Evolutionary conservation across 2,329 filamentous ascomycete genomes (phyloP), one percentile per base, ranked within the genome.

Genomic region (Scytalidium sp.): DNA sequence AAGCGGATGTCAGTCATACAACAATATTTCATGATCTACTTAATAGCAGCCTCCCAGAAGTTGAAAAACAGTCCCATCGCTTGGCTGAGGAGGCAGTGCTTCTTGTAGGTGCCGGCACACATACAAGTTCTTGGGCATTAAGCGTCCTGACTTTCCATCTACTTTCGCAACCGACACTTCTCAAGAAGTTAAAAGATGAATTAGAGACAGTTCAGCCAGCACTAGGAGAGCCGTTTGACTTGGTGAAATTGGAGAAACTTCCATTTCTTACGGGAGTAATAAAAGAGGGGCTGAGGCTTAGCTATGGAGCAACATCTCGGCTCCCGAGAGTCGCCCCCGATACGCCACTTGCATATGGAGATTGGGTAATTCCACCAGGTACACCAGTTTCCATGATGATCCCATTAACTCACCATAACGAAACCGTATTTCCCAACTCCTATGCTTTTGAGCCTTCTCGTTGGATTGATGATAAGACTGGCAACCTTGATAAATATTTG

Each of bases 321-420:
- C 50, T 64, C 10, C 51, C 60, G 39, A 56, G 63, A 8, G 56
- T 68, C 36, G 49, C 55, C 19, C 60, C 56, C 6, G 56, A 58
- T 40, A 53, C 53, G 41, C 53, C 32, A 46, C 43, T 55, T 39
- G 42, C 47, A 36, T 42, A 56, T 13, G 20, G 55, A 19, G 49
- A 52, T 9, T 60, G 54, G 53, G 19, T 42, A 2, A 58, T 62
- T 43, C 55, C 54, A 20, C 27, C 49, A 1, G 65, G 69, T 7
- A 72, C 66, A 1, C 66, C 66, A 3, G 64, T 75, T 1, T 63
- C 68, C 23, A 70, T 73, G 61, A 70, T 69, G 0, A 59, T 65
- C 2, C 60, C 63, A 3, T 62, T 72, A 8, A 61, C 65, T 10
- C 72, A 76, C 49, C 65, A 70, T 29, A 63, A 75, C 53, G 63